phyloP scores from a whole-genome alignment of 768 basidiomycete genomes.

The Pulveroboletus frians region DNA sequence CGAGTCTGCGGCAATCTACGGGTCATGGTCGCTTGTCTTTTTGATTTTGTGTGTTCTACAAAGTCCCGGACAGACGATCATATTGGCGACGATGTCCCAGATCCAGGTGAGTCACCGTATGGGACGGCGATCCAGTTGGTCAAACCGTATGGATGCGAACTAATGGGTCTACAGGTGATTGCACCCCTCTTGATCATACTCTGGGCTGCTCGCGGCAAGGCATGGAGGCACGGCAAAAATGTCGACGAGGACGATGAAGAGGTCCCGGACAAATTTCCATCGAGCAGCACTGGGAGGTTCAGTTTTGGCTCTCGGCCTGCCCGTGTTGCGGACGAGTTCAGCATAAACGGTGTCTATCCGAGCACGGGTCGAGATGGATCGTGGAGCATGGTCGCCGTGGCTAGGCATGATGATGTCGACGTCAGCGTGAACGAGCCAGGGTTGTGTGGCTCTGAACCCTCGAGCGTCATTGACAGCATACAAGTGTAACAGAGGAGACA shows the following conservation, averaged over 20 bases:
- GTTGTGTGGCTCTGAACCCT: conserved; percentile 1
- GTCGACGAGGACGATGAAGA: not conserved
- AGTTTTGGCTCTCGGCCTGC: conserved; percentile 8
- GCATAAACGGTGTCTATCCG: not conserved
- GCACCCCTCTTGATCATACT: conserved; percentile 25
- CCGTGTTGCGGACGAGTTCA: not conserved
- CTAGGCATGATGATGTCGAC: not conserved
- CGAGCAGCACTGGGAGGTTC: not conserved
- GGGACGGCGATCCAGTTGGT: not conserved
- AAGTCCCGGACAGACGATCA: conserved; percentile 15
- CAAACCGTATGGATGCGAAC: not conserved
- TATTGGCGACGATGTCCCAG: conserved; percentile 22
- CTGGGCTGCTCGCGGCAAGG: conserved; percentile 18
- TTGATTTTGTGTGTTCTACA: conserved; percentile 14
- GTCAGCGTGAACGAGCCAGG: conserved; percentile 11
- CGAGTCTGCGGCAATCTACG: conserved; percentile 25
- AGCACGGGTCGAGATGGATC: conserved; percentile 4
- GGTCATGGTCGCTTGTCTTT: conserved; percentile 21
- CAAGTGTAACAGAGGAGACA: not conserved
- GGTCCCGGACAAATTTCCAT: not conserved
- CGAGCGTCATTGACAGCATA: conserved; percentile 2
- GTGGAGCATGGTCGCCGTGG: conserved; percentile 5
- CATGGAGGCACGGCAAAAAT: conserved; percentile 9
- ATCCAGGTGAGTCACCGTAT: conserved; percentile 15
- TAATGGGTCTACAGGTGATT: conserved; percentile 15